phyloP scores from a whole-genome alignment of 2,329 filamentous ascomycete species.

The Mycocentrospora acerina region DNA sequence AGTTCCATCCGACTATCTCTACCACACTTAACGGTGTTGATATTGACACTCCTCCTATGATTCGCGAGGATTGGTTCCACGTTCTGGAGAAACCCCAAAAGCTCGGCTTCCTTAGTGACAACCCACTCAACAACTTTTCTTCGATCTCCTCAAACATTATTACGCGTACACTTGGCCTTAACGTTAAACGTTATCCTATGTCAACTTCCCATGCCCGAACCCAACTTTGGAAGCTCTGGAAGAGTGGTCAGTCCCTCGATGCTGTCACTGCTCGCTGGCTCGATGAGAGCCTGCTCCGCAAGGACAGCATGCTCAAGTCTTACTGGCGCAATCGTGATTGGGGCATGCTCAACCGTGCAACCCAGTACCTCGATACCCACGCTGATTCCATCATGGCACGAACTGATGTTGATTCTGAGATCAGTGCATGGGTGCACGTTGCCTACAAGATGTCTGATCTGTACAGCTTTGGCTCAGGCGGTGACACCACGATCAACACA shows the following conservation, averaged over 20 bases:
- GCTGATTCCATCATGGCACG: slow-evolving; percentile 53
- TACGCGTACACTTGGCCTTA: slow-evolving; percentile 35
- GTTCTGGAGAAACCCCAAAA: slow-evolving; percentile 37
- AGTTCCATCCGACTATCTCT: slow-evolving; percentile 37
- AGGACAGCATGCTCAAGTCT: slow-evolving; percentile 28
- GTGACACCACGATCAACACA: slow-evolving; percentile 53
- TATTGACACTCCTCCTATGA: slow-evolving; percentile 55
- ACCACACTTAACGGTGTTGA: slow-evolving; percentile 50
- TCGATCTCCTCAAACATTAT: slow-evolving; percentile 29
- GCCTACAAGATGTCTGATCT: slow-evolving; percentile 53
- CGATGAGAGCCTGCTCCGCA: slow-evolving; percentile 36
- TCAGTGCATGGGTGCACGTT: slow-evolving; percentile 53
- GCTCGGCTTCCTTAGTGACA: slow-evolving; percentile 47
- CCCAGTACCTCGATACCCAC: slow-evolving; percentile 39
- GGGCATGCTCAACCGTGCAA: slow-evolving; percentile 30
- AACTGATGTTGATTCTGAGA: slow-evolving; percentile 51
- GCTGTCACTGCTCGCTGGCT: slow-evolving; percentile 40
- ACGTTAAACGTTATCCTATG: slow-evolving; percentile 37
- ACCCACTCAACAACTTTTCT: slow-evolving; percentile 52
- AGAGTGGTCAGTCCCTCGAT: slow-evolving; percentile 35
- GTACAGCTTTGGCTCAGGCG: slow-evolving; percentile 54
- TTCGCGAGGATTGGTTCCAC: slow-evolving; percentile 46
- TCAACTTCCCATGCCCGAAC: slow-evolving; percentile 37
- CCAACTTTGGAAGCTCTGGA: slow-evolving; percentile 41
- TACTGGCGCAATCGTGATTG: slow-evolving; percentile 39